Percentiles rank a stretch among this genome's conserved stretches.
phyloP scores from a whole-genome alignment of 176 grass and related monocot species.

The Hordeum marinum region DNA sequence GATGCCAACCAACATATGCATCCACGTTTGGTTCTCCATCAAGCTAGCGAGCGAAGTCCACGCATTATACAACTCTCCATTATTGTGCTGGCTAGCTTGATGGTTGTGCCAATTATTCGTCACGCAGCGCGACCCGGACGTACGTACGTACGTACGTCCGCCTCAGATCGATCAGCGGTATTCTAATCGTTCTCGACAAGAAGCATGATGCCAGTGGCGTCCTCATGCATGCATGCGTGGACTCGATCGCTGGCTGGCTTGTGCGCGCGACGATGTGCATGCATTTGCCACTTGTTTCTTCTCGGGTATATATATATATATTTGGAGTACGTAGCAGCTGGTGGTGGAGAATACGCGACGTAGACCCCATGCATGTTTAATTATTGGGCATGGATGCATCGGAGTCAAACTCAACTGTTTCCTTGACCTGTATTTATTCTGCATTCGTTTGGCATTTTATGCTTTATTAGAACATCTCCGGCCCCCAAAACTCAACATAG shows the following conservation, averaged over 20 bases:
- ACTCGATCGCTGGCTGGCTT: background rate
- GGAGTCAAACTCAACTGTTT: constrained; percentile 30
- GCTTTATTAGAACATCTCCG: too few species aligned
- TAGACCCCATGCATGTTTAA: background rate
- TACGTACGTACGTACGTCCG: background rate
- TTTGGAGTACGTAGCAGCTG: background rate
- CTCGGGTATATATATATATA: background rate
- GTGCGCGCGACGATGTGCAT: background rate
- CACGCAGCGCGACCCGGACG: background rate
- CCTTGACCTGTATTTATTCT: constrained; percentile 33
- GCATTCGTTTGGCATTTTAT: background rate
- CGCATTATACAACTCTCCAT: constrained; percentile 22
- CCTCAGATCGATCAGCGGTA: background rate
- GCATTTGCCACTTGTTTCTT: constrained; percentile 16
- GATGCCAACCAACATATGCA: background rate
- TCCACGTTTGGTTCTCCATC: constrained; percentile 26
- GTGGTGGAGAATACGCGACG: constrained; percentile 28
- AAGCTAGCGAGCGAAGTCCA: constrained; percentile 26
- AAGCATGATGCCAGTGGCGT: background rate
- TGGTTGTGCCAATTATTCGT: background rate
- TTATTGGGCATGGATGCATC: background rate
- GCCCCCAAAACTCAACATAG: too few species aligned
- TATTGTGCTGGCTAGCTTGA: constrained; percentile 8
- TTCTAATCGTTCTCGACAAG: background rate
- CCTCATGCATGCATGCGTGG: constrained; percentile 36